Evolutionary conservation across 345 rosid species (phyloP), one percentile per base, ranked within the genome.

Genomic region (Eucalyptus victrix): DNA sequence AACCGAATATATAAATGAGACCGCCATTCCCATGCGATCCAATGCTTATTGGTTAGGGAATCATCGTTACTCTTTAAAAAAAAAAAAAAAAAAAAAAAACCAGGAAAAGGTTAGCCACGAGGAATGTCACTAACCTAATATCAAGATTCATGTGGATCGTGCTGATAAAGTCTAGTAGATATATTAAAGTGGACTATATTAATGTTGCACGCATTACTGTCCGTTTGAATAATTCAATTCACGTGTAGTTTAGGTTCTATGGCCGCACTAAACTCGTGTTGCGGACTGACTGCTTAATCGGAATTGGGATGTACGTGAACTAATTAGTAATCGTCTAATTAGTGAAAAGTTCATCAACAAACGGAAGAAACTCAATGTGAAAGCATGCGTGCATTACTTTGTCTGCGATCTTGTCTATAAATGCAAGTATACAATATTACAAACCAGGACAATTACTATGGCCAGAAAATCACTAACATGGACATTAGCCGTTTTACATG

Each of bases 401-500:
- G 24, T 34, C 44, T 8, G 11, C 24, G 44, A 69, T 34, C 44
- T 34, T 34, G 44, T 11, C 24, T 69, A 5, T 69, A 69, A 18
- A 34, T 34, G 44, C 44, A 34, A 19, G 12, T 69, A 9, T 69
- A 69, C 14, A 69, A 3, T 34, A 17, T 56, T 24, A 56, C 30
- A 23, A 56, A 56, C 62, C 1, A 56, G 30, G 62, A 56, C 62
- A 56, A 56, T 56, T 56, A 56, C 13, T 9, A 56, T 53, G 26
- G 24, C 11, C 0, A 0, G 10, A 53, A 56, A 56, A 24, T 56
- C 13, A 23, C 13, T 23, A 0, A 56, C 13, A 24, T 10, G 6
- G 12, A 0, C 0, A 10, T 4, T 24, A 56, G 30, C 0, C 0
- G 1, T 9, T 30, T 0, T 56, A 56, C 6, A 1, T 24, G 13